Base-by-base conservation (phyloP, 768 basidiomycete species). In the Kwoniella dendrophila region DNA sequence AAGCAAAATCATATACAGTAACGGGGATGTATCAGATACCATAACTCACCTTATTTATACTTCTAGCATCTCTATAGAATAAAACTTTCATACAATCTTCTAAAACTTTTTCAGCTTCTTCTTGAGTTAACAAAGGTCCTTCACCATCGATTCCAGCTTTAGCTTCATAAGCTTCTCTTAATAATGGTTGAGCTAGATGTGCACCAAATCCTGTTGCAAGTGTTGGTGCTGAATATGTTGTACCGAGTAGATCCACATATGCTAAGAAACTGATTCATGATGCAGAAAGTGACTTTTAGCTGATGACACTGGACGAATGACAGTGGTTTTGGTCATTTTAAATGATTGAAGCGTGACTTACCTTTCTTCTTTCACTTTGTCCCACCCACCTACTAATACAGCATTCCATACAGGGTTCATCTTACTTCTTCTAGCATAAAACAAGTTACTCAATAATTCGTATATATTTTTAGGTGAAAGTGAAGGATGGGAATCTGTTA, bases 331-430 rank as follows among this genome's bases (percentile, higher is more conserved):
- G 27, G 26, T 5, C 3, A n/a, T 38, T 2, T 43, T 10, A 22
- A 1, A 12, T 22, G 27, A 27, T 5, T 12, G 7, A 26, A 16
- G 47, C n/a, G n/a, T n/a, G n/a, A n/a, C 84, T 24, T 58, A 91
- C 92, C 85, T 84, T 56, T 75, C 73, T 38, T 66, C 59, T 78
- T 90, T 84, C 16, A 88, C 90, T 61, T 93, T 85, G 73, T 92
- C 90, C 76, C 89, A 85, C 16, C 96, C 96, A 10, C 92, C 96
- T 22, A 99, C 90, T 59, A 99, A 82, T 32, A 97, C 78, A 30
- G 93, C 85, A 73, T 99, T 99, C 95, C 96, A 98, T 26, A 97
- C 80, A 0, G 96, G 96, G 77, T 98, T 82, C 80, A 97, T 85
- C 83, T 94, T 91, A 27, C 87, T 86, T 63, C 96, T 82, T 53